Evolutionary conservation across 345 rosid species (phyloP).

Genomic region (Eutrema heterophyllum): DNA sequence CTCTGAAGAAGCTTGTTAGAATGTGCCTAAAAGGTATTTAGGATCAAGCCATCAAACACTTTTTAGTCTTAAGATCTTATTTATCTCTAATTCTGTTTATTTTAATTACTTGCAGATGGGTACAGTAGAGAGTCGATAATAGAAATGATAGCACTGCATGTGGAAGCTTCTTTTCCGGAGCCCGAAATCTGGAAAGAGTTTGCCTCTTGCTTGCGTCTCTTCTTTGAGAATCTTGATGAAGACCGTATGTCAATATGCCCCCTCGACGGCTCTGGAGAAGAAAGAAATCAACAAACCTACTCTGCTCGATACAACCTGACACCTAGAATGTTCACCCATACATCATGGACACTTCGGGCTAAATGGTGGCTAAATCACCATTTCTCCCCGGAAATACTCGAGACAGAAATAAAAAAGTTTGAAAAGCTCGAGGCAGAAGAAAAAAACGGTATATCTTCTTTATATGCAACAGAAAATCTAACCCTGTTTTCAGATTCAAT

Average conservation of each 20-base stretch:
- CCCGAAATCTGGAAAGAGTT: slow-evolving; percentile 62
- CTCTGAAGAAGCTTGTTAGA: slow-evolving; percentile 54
- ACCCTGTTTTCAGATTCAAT: background rate
- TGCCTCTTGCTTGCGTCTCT: slow-evolving; percentile 57
- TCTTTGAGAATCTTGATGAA: slow-evolving; percentile 45
- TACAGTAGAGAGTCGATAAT: slow-evolving; percentile 46
- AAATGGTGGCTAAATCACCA: slow-evolving; percentile 64
- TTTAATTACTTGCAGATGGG: slow-evolving; percentile 42
- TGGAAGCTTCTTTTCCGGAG: slow-evolving; percentile 56
- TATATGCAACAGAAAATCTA: background rate
- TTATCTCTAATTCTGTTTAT: background rate
- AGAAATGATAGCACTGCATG: slow-evolving; percentile 82
- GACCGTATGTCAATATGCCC: slow-evolving; percentile 55
- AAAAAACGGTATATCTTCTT: slow-evolving; percentile 29
- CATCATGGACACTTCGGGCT: slow-evolving; percentile 58
- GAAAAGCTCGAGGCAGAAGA: slow-evolving; percentile 43
- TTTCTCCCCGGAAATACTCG: slow-evolving; percentile 50
- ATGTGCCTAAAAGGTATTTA: slow-evolving; percentile 50
- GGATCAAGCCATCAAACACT: background rate
- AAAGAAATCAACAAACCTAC: slow-evolving; percentile 7
- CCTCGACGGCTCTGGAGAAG: slow-evolving; percentile 36
- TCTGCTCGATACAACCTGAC: slow-evolving; percentile 33
- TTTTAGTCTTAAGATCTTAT: background rate
- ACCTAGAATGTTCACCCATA: slow-evolving; percentile 39
- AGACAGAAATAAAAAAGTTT: slow-evolving; percentile 39